These are phyloP conservation scores for Ilex asprella DNA, from an alignment of 257 asterid genomes.

Conservation along the genomic window DNA sequence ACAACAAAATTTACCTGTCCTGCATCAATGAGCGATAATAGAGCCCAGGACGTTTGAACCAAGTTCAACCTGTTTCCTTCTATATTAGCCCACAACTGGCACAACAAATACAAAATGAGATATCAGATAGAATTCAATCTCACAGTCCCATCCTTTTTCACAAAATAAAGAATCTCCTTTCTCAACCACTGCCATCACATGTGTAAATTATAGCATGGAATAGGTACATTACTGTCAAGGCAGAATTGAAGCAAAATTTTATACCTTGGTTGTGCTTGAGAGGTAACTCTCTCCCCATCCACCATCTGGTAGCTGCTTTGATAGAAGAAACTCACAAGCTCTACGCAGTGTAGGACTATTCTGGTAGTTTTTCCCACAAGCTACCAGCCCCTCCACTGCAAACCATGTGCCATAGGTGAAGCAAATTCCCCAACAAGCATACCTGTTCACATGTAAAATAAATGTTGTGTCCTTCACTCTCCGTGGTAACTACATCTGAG, in stretches of 20 bases:
- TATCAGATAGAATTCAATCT: too few species aligned
- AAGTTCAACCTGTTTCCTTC: slow-evolving; percentile 40
- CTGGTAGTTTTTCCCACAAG: slow-evolving; percentile 30
- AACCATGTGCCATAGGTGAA: slow-evolving; percentile 54
- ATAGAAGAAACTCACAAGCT: slow-evolving; percentile 35
- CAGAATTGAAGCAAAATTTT: too few species aligned
- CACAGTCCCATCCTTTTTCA: too few species aligned
- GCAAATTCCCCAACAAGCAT: slow-evolving; percentile 57
- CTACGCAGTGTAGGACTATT: slow-evolving; percentile 25
- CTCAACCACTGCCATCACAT: too few species aligned
- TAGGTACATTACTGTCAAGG: too few species aligned
- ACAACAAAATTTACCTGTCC: slow-evolving; percentile 26
- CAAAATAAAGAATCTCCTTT: too few species aligned
- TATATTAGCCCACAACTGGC: slow-evolving; percentile 33
- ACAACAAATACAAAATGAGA: not conserved
- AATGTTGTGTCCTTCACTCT: too few species aligned
- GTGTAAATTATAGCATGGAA: too few species aligned
- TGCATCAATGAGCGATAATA: slow-evolving; percentile 34
- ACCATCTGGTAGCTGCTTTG: slow-evolving; percentile 41
- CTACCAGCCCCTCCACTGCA: slow-evolving; percentile 35
- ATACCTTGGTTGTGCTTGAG: slow-evolving; percentile 44
- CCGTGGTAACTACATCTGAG: too few species aligned
- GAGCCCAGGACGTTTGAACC: slow-evolving; percentile 61
- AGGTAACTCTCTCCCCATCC: slow-evolving; percentile 76
- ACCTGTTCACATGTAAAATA: slow-evolving; percentile 15